Evolutionary conservation across 805 yeast genomes (phyloP).

Genomic region (Starmera pachycereana): DNA sequence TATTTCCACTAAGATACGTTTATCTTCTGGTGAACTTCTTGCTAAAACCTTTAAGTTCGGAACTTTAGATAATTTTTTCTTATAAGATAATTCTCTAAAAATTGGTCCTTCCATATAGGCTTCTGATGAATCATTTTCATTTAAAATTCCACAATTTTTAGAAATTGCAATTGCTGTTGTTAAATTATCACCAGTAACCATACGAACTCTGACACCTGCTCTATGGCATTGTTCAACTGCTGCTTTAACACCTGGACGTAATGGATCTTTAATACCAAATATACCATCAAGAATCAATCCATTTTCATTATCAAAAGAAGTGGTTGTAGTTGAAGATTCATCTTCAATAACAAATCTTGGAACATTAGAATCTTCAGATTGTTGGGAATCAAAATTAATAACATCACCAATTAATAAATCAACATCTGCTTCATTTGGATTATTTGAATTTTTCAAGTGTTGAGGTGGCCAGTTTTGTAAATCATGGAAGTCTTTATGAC

Average conservation of each 20-base stretch:
- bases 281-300: constrained; percentile 56
- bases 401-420: constrained; percentile 28
- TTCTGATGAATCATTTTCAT: constrained; percentile 37
- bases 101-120: constrained; percentile 85
- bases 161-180: constrained; percentile 91
- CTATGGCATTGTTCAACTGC: constrained; percentile 78
- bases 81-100: constrained; percentile 57
- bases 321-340: constrained; percentile 7
- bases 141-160: constrained; percentile 64
- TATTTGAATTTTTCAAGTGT: constrained; percentile 25
- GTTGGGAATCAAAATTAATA: constrained; percentile 12
- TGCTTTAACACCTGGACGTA: constrained; percentile 80
- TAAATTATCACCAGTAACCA: constrained; percentile 97
- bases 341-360: constrained; percentile 21
- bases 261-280: constrained; percentile 93
- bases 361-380: constrained; percentile 3
- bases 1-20: constrained; percentile 74
- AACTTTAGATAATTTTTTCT: constrained; percentile 48
- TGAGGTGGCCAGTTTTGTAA: constrained; percentile 57
- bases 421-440: constrained; percentile 32
- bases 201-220: constrained; percentile 92
- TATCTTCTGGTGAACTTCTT: constrained; percentile 94
- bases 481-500: constrained; percentile 57
- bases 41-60: constrained; percentile 81
- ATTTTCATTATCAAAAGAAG: not conserved